These are phyloP conservation scores for Termitomyces heimii DNA, from an alignment of 768 basidiomycete species.

Conservation along the genomic window DNA sequence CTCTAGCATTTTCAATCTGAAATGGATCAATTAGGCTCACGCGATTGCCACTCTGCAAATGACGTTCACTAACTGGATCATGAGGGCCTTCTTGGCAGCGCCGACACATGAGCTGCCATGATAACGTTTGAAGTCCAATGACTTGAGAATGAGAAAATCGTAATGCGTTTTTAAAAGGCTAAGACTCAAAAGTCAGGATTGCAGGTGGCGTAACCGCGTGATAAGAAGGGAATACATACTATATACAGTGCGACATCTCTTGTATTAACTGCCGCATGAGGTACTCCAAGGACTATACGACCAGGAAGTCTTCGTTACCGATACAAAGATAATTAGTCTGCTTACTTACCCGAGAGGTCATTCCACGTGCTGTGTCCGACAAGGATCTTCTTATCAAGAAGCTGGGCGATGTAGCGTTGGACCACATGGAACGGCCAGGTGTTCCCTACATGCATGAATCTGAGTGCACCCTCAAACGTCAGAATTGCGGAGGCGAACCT, in stretches of 20 bases:
- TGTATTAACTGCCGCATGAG: conserved; percentile 71
- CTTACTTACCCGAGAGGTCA: conserved; percentile 71
- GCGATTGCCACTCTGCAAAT: conserved; percentile 3
- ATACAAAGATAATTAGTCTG: conserved; percentile 4
- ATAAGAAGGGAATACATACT: conserved; percentile 20
- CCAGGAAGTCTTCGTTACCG: conserved; percentile 6
- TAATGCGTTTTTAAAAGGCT: conserved; percentile 73
- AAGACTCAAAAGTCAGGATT: background rate
- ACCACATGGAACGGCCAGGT: conserved; percentile 54
- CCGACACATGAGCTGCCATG: conserved; percentile 79
- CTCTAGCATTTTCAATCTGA: conserved; percentile 76
- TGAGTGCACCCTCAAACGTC: background rate
- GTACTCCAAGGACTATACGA: conserved; percentile 70
- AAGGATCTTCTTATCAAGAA: conserved; percentile 65
- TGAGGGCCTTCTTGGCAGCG: conserved; percentile 67
- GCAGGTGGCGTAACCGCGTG: conserved; percentile 13
- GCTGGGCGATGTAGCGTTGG: conserved; percentile 58
- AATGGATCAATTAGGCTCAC: conserved; percentile 6
- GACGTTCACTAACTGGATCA: conserved; percentile 54
- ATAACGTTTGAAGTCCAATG: conserved; percentile 71
- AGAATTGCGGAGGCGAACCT: conserved; percentile 21
- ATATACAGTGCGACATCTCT: conserved; percentile 77
- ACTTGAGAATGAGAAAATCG: conserved; percentile 60
- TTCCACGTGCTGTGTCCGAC: conserved; percentile 79
- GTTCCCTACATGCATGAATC: conserved; percentile 28